Evolutionary conservation across 805 yeast species (phyloP).

Genomic region (Priceomyces carsonii): DNA sequence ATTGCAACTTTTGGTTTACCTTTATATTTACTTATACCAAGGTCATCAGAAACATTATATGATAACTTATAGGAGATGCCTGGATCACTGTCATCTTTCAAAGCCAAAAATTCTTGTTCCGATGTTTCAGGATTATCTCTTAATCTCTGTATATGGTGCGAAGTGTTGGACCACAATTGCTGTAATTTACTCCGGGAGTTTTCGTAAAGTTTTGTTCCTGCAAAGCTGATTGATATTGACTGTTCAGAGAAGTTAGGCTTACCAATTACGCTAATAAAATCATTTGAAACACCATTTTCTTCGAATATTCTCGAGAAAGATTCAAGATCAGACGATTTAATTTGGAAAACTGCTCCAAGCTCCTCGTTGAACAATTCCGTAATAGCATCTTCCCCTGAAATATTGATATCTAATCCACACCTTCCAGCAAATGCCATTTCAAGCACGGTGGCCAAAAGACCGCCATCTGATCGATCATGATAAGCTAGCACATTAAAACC

Average conservation of each 20-base stretch:
- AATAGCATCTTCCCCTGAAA: conserved; percentile 47
- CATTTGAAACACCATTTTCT: conserved; percentile 56
- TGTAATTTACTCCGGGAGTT: conserved; percentile 72
- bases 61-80: conserved; percentile 84
- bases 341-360: conserved; percentile 94
- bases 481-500: conserved; percentile 72
- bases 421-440: conserved; percentile 99
- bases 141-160: conserved; percentile 83
- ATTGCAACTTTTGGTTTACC: conserved; percentile 88
- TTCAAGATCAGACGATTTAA: conserved; percentile 52
- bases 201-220: conserved; percentile 47
- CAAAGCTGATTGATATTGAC: conserved; percentile 52
- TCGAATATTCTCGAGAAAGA: conserved; percentile 56
- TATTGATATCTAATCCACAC: conserved; percentile 67
- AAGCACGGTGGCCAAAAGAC: conserved; percentile 75
- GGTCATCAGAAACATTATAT: conserved; percentile 56
- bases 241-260: conserved; percentile 54
- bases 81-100: conserved; percentile 82
- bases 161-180: conserved; percentile 82
- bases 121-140: conserved; percentile 95
- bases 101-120: conserved; percentile 75
- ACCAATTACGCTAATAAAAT: conserved; percentile 65
- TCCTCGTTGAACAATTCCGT: conserved; percentile 85
- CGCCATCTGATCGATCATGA: conserved; percentile 98
- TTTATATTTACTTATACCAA: conserved; percentile 35